Base-by-base conservation (phyloP, 768 basidiomycete species). In the Coprinellus aureogranulatus region DNA sequence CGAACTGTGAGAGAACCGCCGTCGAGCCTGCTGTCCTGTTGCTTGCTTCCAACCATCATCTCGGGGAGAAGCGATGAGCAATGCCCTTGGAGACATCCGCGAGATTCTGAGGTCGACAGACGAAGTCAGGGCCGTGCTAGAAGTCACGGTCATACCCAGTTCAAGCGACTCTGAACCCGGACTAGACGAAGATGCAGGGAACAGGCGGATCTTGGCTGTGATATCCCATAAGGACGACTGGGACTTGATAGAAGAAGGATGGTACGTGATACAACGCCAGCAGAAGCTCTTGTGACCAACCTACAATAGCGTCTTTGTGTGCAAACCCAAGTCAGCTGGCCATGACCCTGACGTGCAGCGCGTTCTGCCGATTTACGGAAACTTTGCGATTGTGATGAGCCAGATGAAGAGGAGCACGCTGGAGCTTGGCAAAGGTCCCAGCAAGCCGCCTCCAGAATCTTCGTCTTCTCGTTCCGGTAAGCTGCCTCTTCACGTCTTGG, bases 361-460 rank as follows among this genome's bases (percentile, higher is more conserved):
- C 50, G 73, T 81, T 2, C 77, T 82, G n/a, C 86, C 86, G 2
- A 80, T 90, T 30, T 77, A 80, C 53, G 77, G 76, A 10, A 69
- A 75, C 31, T 83, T 88, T 62, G 70, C 76, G 4, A 75, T 89
- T 39, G 67, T 74, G 9, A 82, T 88, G 70, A 78, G 84, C 1
- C 87, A 89, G 64, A 74, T 79, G 40, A 74, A 71, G 27, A 72
- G 73, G 12, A 64, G 62, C 40, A 76, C 77, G 0, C 56, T 75
- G 18, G 75, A 81, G 53, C 61, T 75, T 8, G 64, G 64, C 39
- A 53, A 65, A 22, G 39, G 52, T 28, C 48, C 64, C 46, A 47
- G 66, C 2, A 67, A 65, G 48, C 53, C 75, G 3, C 62, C 62
- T 4, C 55, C 67, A 26, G 65, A 69, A 41, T 76, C 79, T 59